phyloP scores from a whole-genome alignment of 345 rosid genomes.

The Gynandropsis gynandra region DNA sequence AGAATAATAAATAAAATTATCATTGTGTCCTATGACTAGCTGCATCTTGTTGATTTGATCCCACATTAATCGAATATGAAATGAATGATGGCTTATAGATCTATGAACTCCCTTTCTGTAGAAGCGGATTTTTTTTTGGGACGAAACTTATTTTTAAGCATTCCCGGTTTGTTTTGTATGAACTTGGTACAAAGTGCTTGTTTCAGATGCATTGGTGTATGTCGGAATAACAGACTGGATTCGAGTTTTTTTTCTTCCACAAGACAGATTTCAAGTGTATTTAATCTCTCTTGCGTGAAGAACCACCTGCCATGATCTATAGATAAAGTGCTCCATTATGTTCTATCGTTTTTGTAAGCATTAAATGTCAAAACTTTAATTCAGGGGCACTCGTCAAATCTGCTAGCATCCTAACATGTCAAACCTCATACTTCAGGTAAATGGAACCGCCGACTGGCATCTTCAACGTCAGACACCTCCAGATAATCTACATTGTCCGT shows the following conservation, averaged over 20 bases:
- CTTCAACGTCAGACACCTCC: conserved; percentile 3
- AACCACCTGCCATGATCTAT: no score
- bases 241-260: not conserved
- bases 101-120: not conserved
- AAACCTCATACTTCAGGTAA: conserved; percentile 15
- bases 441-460: conserved; percentile 16
- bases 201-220: not conserved
- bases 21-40: not conserved
- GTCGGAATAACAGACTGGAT: conserved; percentile 1
- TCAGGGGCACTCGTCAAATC: not conserved
- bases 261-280: not conserved
- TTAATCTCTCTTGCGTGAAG: no score
- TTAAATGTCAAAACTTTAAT: no score
- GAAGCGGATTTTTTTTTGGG: conserved; percentile 3
- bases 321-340: conserved; percentile 2
- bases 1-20: not conserved
- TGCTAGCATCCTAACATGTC: not conserved
- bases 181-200: no score
- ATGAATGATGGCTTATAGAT: not conserved
- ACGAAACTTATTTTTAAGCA: not conserved
- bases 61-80: not conserved
- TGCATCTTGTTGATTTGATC: not conserved
- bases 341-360: not conserved
- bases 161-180: no score
- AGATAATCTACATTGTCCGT: conserved; percentile 2